Conservation (phyloP, 495 filamentous ascomycete species). For the Hypoxylon fragiforme region DNA sequence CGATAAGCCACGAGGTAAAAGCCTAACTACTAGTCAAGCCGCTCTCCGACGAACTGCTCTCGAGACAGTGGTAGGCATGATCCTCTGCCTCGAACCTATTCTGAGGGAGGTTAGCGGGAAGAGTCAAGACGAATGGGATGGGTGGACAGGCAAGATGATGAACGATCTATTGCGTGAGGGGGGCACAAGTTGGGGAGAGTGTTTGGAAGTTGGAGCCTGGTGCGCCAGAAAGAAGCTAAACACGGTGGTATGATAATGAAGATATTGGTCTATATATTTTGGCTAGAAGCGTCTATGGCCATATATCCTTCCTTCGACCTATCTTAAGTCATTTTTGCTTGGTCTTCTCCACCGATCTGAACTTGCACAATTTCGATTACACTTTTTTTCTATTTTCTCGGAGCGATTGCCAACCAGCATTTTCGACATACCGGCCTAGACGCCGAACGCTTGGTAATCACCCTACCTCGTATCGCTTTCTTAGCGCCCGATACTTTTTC, state of each 20-base stretch:
- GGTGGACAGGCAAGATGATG: slow-evolving; percentile 87
- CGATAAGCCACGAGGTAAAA: slow-evolving; percentile 36
- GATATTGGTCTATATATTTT: slow-evolving; percentile 1
- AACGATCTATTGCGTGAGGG: slow-evolving; percentile 76
- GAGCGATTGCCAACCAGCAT: slow-evolving; percentile 6
- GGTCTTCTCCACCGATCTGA: slow-evolving; percentile 13
- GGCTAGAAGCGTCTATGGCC: background rate
- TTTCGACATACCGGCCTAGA: background rate
- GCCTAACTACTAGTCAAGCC: slow-evolving; percentile 70
- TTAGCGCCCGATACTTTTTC: slow-evolving; percentile 87
- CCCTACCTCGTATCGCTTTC: slow-evolving; percentile 71
- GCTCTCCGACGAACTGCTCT: slow-evolving; percentile 79
- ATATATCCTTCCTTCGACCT: slow-evolving; percentile 16
- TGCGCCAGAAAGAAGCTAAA: slow-evolving; percentile 72
- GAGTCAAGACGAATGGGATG: slow-evolving; percentile 88
- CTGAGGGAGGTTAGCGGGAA: slow-evolving; percentile 82
- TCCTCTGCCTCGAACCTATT: slow-evolving; percentile 83
- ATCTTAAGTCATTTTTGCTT: slow-evolving; percentile 20
- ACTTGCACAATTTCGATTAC: slow-evolving; percentile 5
- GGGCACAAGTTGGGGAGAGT: slow-evolving; percentile 82
- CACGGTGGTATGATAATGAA: slow-evolving; percentile 13
- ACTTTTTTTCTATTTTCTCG: background rate
- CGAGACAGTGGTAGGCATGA: slow-evolving; percentile 80
- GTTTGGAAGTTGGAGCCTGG: slow-evolving; percentile 93
- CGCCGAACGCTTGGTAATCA: slow-evolving; percentile 2